Evolutionary conservation across 345 rosid genomes (phyloP), one percentile per base, ranked within the genome.

Genomic region (Tarenaya hassleriana): DNA sequence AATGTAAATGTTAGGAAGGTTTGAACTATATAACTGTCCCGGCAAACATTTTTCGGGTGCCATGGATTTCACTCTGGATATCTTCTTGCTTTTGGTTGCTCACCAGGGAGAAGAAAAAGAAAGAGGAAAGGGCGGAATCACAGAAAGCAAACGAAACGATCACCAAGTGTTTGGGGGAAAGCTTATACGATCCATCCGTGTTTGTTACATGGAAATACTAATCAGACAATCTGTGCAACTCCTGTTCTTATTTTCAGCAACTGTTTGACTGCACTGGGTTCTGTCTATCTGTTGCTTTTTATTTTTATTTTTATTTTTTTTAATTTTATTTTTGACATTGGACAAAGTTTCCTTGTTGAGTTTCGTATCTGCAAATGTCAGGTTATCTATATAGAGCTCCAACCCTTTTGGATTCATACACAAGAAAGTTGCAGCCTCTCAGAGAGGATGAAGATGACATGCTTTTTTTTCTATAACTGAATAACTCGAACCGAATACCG

Each of bases 101-200:
- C 34, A 17, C 31, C 83, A 92, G 95, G 86, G 98, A 92, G 74
- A 92, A 88, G 85, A 92, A 79, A 75, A 88, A 92, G 64, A 75
- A 45, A 63, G 91, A 77, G 66, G 96, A 88, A 64, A 67, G 94
- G 64, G 50, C 77, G 3, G 86, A 70, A 62, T 71, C 96, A 9
- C 90, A 81, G 62, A 81, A 79, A 58, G 82, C 94, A 37, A 88
- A 70, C 18, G 98, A 88, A 68, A 79, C 95, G 4, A 61, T 88
- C 46, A 73, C 75, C 47, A 77, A 74, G 58, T 92, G 85, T 61
- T 17, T 73, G 68, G 89, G 90, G 19, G 80, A 79, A 55, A 52
- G 57, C 60, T 69, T 66, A 51, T 69, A 58, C 69, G 39, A 39
- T 6, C 44, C 64, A 24, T 24, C 29, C 5, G 5, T 24, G 29